Evolutionary conservation across 2,329 filamentous ascomycete genomes (phyloP).

Genomic region (Ophiostoma pallidulum): DNA sequence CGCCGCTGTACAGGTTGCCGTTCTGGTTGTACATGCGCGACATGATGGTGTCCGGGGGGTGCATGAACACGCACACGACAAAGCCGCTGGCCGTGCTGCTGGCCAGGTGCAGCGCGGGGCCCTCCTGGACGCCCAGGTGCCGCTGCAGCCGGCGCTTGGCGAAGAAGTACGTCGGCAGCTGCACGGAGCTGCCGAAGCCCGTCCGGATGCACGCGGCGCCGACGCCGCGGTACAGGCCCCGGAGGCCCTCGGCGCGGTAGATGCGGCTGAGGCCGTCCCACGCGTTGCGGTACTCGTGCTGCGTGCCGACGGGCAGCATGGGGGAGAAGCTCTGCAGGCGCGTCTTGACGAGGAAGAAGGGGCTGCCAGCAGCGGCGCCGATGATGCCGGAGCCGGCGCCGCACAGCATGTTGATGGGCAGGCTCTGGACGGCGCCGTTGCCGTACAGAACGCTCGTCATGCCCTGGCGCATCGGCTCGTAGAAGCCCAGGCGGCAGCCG

Average conservation of each 20-base stretch:
- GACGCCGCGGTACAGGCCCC: conserved; percentile 81
- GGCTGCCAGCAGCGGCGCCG: conserved; percentile 84
- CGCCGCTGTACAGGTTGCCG: conserved; percentile 88
- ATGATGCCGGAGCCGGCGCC: conserved; percentile 84
- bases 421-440: conserved; percentile 66
- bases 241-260: conserved; percentile 63
- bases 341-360: conserved; percentile 97
- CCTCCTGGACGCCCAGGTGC: conserved; percentile 84
- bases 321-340: conserved; percentile 89
- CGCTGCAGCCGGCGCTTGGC: conserved; percentile 77
- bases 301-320: conserved; percentile 90
- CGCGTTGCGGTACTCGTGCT: conserved; percentile 84
- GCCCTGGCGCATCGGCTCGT: conserved; percentile 78
- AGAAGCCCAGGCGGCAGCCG: conserved; percentile 92
- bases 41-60: conserved; percentile 98
- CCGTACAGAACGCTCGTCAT: conserved; percentile 62
- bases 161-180: conserved; percentile 96
- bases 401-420: conserved; percentile 87
- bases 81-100: conserved; percentile 88
- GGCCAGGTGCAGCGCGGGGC: conserved; percentile 75
- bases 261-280: conserved; percentile 76
- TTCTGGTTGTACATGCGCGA: conserved; percentile 98
- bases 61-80: conserved; percentile 96
- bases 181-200: conserved; percentile 89
- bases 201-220: conserved; percentile 92